A percentile compares a stretch with the other conserved stretches of the same genome.
phyloP scores from a whole-genome alignment of 1,284 basidiomycete genomes.

The Cystobasidium slooffiae region DNA sequence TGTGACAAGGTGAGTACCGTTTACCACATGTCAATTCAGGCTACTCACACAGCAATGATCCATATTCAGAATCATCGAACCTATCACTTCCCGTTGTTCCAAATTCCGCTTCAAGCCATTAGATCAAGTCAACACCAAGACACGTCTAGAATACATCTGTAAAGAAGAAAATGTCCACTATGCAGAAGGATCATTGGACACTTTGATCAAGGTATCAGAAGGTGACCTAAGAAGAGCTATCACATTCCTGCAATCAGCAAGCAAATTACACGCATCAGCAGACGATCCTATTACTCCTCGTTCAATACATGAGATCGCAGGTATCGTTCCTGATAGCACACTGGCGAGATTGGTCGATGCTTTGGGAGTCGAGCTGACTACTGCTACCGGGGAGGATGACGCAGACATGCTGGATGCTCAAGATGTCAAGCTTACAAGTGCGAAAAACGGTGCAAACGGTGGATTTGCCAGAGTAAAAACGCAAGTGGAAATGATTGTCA shows the following conservation, averaged over 20 bases:
- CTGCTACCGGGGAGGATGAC: slow-evolving; percentile 52
- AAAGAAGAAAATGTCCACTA: slow-evolving; percentile 61
- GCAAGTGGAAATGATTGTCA: slow-evolving; percentile 74
- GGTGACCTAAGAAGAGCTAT: slow-evolving; percentile 98
- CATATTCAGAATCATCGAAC: slow-evolving; percentile 88
- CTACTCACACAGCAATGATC: neutral
- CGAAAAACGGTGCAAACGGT: slow-evolving; percentile 52
- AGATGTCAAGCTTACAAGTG: slow-evolving; percentile 57
- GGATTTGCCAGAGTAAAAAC: slow-evolving; percentile 73
- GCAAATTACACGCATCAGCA: slow-evolving; percentile 73
- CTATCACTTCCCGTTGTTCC: slow-evolving; percentile 96
- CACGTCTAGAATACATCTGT: slow-evolving; percentile 81
- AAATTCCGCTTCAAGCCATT: slow-evolving; percentile 98
- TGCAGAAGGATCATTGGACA: slow-evolving; percentile 65
- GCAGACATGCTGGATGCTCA: slow-evolving; percentile 61
- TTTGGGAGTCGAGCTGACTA: slow-evolving; percentile 70
- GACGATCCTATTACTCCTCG: slow-evolving; percentile 69
- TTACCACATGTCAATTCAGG: neutral
- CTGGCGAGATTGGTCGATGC: slow-evolving; percentile 71
- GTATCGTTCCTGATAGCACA: slow-evolving; percentile 80
- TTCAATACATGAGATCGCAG: slow-evolving; percentile 92
- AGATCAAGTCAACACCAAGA: slow-evolving; percentile 73
- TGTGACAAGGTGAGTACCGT: slow-evolving; percentile 79
- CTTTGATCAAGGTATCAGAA: slow-evolving; percentile 78
- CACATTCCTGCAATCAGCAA: slow-evolving; percentile 95